Percentiles rank a stretch among this genome's conserved stretches.
These are phyloP conservation scores for Aspergillus cristatus DNA, from an alignment of 495 filamentous ascomycete species.

Conservation along the genomic window DNA sequence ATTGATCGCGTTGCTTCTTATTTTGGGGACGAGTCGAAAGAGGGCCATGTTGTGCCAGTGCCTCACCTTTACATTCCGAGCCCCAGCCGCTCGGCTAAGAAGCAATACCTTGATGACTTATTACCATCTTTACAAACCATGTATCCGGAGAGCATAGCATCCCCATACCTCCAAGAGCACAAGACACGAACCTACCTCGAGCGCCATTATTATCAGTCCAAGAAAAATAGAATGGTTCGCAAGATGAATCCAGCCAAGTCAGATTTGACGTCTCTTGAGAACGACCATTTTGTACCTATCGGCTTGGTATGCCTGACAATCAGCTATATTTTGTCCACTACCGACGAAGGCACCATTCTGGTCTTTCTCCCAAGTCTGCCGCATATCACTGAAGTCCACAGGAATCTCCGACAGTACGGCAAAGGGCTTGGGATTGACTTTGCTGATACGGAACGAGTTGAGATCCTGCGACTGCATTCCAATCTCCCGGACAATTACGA, in stretches of 20 bases:
- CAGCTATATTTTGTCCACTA: constrained; percentile 41
- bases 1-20: constrained; percentile 47
- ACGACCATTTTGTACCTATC: constrained; percentile 39
- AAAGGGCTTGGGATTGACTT: constrained; percentile 35
- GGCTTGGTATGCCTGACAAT: constrained; percentile 40
- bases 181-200: constrained; percentile 6
- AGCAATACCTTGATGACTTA: constrained; percentile 44
- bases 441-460: constrained; percentile 30
- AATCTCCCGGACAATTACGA: constrained; percentile 34
- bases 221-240: too few species aligned
- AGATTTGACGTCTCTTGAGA: constrained; percentile 15
- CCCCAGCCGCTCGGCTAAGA: constrained; percentile 45
- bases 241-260: neutral
- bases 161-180: constrained; percentile 13
- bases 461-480: constrained; percentile 45
- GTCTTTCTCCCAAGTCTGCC: constrained; percentile 50
- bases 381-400: constrained; percentile 35
- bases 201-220: neutral
- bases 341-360: constrained; percentile 42
- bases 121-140: constrained; percentile 22
- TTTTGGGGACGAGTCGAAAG: constrained; percentile 26
- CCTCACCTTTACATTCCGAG: constrained; percentile 47
- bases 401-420: constrained; percentile 13
- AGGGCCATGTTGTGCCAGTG: constrained; percentile 26
- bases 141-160: constrained; percentile 10